A percentile compares a stretch with the other conserved stretches of the same genome.
phyloP scores from a whole-genome alignment of 805 yeast species.

The Saturnispora serradocipensis region DNA sequence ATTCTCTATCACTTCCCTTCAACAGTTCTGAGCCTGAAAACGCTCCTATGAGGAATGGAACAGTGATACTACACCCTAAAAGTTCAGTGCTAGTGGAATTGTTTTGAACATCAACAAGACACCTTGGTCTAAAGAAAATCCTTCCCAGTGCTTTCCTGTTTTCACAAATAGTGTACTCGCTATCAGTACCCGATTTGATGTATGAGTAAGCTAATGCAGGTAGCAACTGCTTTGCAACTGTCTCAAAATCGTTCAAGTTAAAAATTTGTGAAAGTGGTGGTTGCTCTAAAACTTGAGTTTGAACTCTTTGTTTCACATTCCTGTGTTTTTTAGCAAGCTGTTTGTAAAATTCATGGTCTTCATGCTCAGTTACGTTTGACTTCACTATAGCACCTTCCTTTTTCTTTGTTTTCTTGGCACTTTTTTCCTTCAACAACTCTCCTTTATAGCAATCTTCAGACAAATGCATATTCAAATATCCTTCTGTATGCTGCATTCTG shows the following conservation, averaged over 20 bases:
- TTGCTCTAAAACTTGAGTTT: constrained; percentile 16
- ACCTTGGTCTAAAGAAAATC: constrained; percentile 74
- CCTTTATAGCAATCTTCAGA: constrained; percentile 28
- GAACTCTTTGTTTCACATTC: constrained; percentile 11
- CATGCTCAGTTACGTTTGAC: background rate
- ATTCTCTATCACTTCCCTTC: constrained; percentile 75
- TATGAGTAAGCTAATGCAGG: constrained; percentile 78
- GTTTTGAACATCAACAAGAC: constrained; percentile 63
- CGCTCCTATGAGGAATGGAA: constrained; percentile 83
- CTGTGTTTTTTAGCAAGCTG: constrained; percentile 11
- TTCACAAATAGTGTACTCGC: constrained; percentile 40
- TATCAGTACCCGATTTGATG: constrained; percentile 80
- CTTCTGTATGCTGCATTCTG: constrained; percentile 21
- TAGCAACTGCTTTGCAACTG: constrained; percentile 67
- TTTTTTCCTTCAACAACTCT: constrained; percentile 22
- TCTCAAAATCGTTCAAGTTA: constrained; percentile 77
- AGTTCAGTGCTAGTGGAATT: constrained; percentile 56
- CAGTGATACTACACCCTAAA: constrained; percentile 53
- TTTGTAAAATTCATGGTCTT: constrained; percentile 12
- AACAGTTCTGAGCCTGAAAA: constrained; percentile 84
- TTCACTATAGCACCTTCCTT: background rate
- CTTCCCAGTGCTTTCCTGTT: constrained; percentile 84
- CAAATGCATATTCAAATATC: constrained; percentile 20
- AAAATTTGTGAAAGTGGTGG: constrained; percentile 63
- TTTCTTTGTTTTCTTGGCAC: constrained; percentile 28